These are phyloP conservation scores for Eucalyptus urophylla DNA, from an alignment of 345 rosid genomes.

Conservation along the genomic window DNA sequence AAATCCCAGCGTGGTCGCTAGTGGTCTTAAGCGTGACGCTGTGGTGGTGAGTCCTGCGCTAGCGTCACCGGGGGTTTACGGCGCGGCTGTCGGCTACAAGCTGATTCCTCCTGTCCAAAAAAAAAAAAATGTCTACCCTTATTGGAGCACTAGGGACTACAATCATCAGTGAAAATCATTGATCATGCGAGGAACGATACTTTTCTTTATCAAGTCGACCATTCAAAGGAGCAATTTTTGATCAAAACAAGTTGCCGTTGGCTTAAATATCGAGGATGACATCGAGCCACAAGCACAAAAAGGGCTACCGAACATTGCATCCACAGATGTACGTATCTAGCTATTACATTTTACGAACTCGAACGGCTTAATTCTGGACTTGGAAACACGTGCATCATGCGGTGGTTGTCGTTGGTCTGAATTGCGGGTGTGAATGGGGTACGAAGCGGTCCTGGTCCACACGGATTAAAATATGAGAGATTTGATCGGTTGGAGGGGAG, in stretches of 20 bases:
- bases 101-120: too few relatives aligned
- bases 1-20: too few relatives aligned
- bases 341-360: not conserved
- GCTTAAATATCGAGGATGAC: not conserved
- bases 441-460: not conserved
- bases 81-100: too few relatives aligned
- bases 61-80: too few relatives aligned
- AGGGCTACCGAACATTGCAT: not conserved
- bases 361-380: not conserved
- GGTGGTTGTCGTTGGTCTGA: not conserved
- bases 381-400: not conserved
- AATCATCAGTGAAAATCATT: not conserved
- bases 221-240: not conserved
- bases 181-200: not conserved
- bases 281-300: not conserved
- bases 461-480: not conserved
- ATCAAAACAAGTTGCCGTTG: not conserved
- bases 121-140: not conserved
- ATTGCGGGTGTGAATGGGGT: not conserved
- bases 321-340: not conserved
- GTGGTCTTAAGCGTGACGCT: too few relatives aligned
- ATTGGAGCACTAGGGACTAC: not conserved
- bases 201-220: not conserved
- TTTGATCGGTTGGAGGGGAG: not conserved
- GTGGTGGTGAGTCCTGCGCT: too few relatives aligned